These are phyloP conservation scores for Salvia miltiorrhiza DNA, from an alignment of 257 asterid genomes.

Conservation along the genomic window DNA sequence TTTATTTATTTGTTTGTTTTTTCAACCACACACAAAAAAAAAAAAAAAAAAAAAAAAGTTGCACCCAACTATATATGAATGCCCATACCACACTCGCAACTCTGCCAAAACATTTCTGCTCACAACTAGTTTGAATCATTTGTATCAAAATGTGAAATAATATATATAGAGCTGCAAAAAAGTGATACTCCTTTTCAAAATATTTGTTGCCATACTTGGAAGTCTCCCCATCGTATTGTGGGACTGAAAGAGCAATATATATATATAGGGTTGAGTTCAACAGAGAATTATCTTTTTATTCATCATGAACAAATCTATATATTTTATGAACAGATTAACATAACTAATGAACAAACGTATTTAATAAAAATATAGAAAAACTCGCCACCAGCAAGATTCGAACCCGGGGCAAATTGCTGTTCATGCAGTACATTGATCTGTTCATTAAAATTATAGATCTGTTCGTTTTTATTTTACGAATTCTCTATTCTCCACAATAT, in stretches of 20 bases:
- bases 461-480: too few relatives aligned
- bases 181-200: neutral
- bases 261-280: too few relatives aligned
- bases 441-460: too few relatives aligned
- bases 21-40: neutral
- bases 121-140: conserved; percentile 1
- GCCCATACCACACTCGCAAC: conserved; percentile 12
- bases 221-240: neutral
- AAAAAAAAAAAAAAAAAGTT: neutral
- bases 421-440: too few relatives aligned
- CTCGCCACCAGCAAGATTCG: too few relatives aligned
- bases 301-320: too few relatives aligned
- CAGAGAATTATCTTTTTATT: too few relatives aligned
- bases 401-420: too few relatives aligned
- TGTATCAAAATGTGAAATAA: neutral
- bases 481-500: too few relatives aligned
- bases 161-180: neutral
- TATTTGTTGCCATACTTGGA: neutral
- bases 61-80: conserved; percentile 1
- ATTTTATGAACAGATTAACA: too few relatives aligned
- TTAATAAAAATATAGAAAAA: too few relatives aligned
- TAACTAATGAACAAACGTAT: too few relatives aligned
- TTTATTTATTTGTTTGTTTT: neutral
- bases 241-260: neutral
- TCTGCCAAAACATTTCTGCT: neutral